phyloP scores from a whole-genome alignment of 345 rosid genomes.

The Camelina hispida region DNA sequence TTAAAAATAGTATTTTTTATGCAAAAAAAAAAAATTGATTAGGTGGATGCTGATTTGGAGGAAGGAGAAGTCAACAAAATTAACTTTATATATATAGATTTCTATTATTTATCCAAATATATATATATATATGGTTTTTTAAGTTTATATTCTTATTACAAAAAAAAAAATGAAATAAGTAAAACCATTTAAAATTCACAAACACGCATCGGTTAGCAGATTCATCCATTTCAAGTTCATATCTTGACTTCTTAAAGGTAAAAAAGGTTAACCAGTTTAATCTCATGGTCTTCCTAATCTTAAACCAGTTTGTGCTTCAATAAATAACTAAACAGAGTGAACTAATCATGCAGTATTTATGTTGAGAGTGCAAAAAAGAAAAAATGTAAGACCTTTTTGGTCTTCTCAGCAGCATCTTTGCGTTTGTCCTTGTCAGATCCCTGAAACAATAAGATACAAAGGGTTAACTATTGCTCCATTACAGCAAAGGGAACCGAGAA shows the following conservation, averaged over 20 bases:
- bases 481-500: neutral
- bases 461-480: conserved; percentile 3
- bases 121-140: too few species aligned
- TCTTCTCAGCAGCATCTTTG: conserved; percentile 64
- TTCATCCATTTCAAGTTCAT: neutral
- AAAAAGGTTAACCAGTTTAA: neutral
- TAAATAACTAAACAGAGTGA: neutral
- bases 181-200: too few species aligned
- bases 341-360: neutral
- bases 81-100: too few species aligned
- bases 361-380: neutral
- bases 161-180: too few species aligned
- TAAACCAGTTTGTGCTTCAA: neutral
- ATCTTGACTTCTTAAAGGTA: neutral
- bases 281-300: neutral
- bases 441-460: conserved; percentile 33
- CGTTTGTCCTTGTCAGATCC: conserved; percentile 74
- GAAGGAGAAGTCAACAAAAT: too few species aligned
- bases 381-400: conserved; percentile 57
- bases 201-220: neutral
- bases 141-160: too few species aligned
- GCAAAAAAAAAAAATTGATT: too few species aligned
- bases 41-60: too few species aligned
- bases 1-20: too few species aligned
- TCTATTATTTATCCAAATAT: too few species aligned